Evolutionary conservation across 805 yeast species (phyloP).

Genomic region (Saccharomycopsis capsularis): DNA sequence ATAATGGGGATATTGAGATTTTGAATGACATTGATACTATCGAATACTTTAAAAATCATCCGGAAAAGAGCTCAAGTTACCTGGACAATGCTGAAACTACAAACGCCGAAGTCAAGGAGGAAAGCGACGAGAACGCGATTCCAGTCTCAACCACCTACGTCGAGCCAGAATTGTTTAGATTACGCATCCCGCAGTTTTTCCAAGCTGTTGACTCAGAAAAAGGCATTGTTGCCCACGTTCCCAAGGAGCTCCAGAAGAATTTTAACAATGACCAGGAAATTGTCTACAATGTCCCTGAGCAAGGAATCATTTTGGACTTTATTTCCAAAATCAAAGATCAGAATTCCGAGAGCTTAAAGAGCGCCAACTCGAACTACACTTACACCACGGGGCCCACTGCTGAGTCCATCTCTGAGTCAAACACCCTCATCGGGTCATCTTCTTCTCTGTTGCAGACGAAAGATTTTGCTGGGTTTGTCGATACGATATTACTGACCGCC

Average conservation of each 20-base stretch:
- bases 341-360: conserved; percentile 26
- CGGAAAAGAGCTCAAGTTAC: conserved; percentile 19
- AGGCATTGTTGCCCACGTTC: conserved; percentile 8
- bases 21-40: conserved; percentile 35
- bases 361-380: not conserved
- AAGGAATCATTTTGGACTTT: conserved; percentile 63
- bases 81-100: not conserved
- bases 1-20: conserved; percentile 52
- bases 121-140: not conserved
- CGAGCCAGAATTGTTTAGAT: not conserved
- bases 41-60: conserved; percentile 24
- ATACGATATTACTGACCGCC: not conserved
- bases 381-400: not conserved
- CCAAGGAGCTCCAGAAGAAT: conserved; percentile 12
- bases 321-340: conserved; percentile 41
- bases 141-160: not conserved
- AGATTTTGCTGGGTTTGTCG: not conserved
- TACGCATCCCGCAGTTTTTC: conserved; percentile 3
- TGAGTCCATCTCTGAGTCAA: not conserved
- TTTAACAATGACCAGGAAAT: conserved; percentile 34
- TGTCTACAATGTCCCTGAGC: conserved; percentile 61
- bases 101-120: not conserved
- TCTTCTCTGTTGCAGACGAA: too few species aligned
- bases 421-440: not conserved
- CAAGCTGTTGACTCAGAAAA: not conserved